Conservation (phyloP, 2,329 filamentous ascomycete genomes). For the Apiospora malaysiana region DNA sequence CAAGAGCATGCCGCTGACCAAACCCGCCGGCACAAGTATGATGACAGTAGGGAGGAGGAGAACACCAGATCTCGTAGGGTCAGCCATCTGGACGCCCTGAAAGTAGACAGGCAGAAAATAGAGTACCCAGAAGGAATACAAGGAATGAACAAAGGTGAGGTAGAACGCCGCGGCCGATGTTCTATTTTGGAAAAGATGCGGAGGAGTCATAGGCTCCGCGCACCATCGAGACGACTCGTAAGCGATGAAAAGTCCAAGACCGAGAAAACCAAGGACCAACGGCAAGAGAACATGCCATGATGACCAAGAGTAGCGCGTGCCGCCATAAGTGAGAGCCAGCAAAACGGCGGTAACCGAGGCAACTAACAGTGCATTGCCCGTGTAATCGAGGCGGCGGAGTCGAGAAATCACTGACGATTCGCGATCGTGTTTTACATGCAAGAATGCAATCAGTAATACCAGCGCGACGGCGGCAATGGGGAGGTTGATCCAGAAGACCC, state of each 20-base stretch:
- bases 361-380: slow-evolving; percentile 29
- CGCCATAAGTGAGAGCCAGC: slow-evolving; percentile 25
- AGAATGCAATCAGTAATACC: slow-evolving; percentile 35
- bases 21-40: slow-evolving; percentile 29
- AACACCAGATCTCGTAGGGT: slow-evolving; percentile 39
- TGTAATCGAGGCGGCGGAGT: slow-evolving; percentile 28
- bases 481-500: slow-evolving; percentile 46
- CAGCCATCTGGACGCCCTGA: slow-evolving; percentile 43
- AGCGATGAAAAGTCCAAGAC: slow-evolving; percentile 39
- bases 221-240: slow-evolving; percentile 11
- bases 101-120: slow-evolving; percentile 54
- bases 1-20: slow-evolving; percentile 33
- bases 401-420: background rate
- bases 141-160: slow-evolving; percentile 42
- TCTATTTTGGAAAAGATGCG: slow-evolving; percentile 48
- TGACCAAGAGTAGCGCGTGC: slow-evolving; percentile 25
- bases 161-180: slow-evolving; percentile 40
- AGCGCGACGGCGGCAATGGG: slow-evolving; percentile 38
- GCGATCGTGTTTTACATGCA: slow-evolving; percentile 30
- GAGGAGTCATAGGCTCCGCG: slow-evolving; percentile 44
- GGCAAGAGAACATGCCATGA: slow-evolving; percentile 40
- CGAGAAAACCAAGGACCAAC: slow-evolving; percentile 45
- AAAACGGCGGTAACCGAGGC: slow-evolving; percentile 24
- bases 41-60: slow-evolving; percentile 33
- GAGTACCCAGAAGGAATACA: slow-evolving; percentile 42